These are phyloP conservation scores for Diaporthe aspalathi DNA, from an alignment of 2,329 filamentous ascomycete genomes.

Conservation along the genomic window DNA sequence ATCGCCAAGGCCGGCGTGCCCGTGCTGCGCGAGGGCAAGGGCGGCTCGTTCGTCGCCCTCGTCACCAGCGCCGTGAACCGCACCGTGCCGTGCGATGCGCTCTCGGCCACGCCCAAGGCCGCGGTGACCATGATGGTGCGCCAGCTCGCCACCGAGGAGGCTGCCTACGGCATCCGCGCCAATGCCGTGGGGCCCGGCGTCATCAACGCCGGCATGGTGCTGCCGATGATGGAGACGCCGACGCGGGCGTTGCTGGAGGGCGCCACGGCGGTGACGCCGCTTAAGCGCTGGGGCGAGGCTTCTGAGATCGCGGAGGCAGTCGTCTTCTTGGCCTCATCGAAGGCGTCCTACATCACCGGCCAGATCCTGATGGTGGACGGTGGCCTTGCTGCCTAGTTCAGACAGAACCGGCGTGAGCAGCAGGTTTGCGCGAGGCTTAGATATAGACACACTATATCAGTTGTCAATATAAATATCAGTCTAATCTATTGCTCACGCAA, in stretches of 20 bases:
- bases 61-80: constrained; percentile 15
- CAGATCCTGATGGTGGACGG: constrained; percentile 43
- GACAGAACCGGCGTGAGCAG: background rate
- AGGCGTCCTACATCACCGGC: constrained; percentile 42
- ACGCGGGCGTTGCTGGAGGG: constrained; percentile 38
- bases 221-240: constrained; percentile 18
- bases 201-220: constrained; percentile 24
- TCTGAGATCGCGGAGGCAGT: constrained; percentile 41
- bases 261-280: constrained; percentile 39
- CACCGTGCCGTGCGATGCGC: constrained; percentile 19
- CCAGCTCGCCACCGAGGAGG: constrained; percentile 31
- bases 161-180: constrained; percentile 4
- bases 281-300: constrained; percentile 43
- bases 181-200: constrained; percentile 6
- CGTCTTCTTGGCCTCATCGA: constrained; percentile 41
- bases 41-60: constrained; percentile 25
- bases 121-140: constrained; percentile 17
- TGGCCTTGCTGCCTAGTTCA: constrained; percentile 31
- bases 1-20: constrained; percentile 19
- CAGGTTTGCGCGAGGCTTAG: background rate
- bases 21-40: background rate
- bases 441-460: too few relatives aligned
- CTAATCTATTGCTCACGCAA: too few relatives aligned
- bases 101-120: constrained; percentile 15
- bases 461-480: too few relatives aligned